Base-by-base conservation (phyloP, 1,139 yeast genomes). In the Diutina sp. region DNA sequence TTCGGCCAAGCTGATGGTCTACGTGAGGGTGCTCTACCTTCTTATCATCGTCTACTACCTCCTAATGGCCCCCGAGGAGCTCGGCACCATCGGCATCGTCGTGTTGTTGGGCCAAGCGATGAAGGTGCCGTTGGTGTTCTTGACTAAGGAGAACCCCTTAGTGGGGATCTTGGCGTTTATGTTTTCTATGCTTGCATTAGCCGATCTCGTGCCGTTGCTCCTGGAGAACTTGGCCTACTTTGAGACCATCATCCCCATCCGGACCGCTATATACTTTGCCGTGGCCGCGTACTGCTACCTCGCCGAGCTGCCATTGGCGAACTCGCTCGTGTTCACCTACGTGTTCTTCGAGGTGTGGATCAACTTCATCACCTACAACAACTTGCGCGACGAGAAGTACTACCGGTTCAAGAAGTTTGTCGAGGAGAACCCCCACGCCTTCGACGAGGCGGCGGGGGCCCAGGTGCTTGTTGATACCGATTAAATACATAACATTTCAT, bases 281-380 rank as follows among this genome's bases (percentile, higher is more conserved):
- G 61, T 85, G 54, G 82, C 82, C 11, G 70, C 71, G 12, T 76
- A 72, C 62, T 61, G 76, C 47, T 79, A 77, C 66, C 59, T 75
- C 48, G 74, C 74, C 56, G 71, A 71, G 30, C 72, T 72, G 25
- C 73, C 75, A 57, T 67, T 76, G 46, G 82, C 85, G 63, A 85
- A 85, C 68, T 84, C 83, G 64, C 72, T 83, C 54, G 79, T 84
- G 2, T 83, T 85, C 61, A 73, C 80, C 2, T 85, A 79, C 65
- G 68, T 82, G n/a, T 84, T 85, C 62, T 66, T 81, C 60, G 95
- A 87, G 65, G 76, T 85, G 41, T 86, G 91, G 91, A 71, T 83
- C 64, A 84, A 85, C 63, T 83, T 85, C 60, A 71, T 85, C 62
- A 77, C 84, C 55, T 85, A 76, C 67, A 81, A 78, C 65, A 78